These are phyloP conservation scores for Annulohypoxylon moriforme DNA, from an alignment of 495 filamentous ascomycete species.

Conservation along the genomic window DNA sequence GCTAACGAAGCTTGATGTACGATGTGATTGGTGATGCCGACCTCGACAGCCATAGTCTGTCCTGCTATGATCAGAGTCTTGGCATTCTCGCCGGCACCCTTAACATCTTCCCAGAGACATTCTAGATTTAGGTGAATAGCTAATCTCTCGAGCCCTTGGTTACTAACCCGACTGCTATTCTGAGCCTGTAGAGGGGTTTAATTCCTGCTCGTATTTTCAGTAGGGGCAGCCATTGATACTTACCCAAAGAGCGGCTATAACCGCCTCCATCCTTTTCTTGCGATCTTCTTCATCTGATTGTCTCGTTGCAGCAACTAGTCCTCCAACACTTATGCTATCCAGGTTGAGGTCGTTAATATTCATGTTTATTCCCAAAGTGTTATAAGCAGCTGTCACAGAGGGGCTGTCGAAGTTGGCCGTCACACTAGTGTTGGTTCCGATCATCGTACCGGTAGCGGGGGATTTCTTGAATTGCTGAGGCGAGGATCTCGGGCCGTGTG, in stretches of 20 bases:
- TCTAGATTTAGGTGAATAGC: constrained; percentile 78
- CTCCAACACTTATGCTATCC: constrained; percentile 50
- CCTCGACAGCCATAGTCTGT: constrained; percentile 65
- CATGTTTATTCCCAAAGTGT: constrained; percentile 52
- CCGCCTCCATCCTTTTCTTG: constrained; percentile 63
- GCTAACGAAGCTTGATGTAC: constrained; percentile 60
- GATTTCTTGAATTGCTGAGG: constrained; percentile 68
- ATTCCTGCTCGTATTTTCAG: constrained; percentile 15
- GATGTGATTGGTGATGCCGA: constrained; percentile 62
- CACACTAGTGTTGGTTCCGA: constrained; percentile 42
- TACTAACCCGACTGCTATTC: constrained; percentile 71
- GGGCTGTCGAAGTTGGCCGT: constrained; percentile 66
- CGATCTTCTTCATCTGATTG: constrained; percentile 69
- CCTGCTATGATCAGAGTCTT: constrained; percentile 78
- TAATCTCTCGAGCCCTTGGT: constrained; percentile 82
- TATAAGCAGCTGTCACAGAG: constrained; percentile 61
- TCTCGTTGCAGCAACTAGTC: constrained; percentile 46
- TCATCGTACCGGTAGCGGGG: constrained; percentile 54
- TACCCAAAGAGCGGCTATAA: constrained; percentile 61
- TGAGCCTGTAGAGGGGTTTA: constrained; percentile 35
- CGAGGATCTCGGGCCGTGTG: constrained; percentile 60
- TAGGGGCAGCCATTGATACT: constrained; percentile 39
- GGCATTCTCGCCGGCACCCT: constrained; percentile 52
- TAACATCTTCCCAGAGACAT: constrained; percentile 72
- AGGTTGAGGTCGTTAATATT: constrained; percentile 56